Evolutionary conservation across 2,329 filamentous ascomycete species (phyloP).

Genomic region (Talaromyces albobiverticillius): DNA sequence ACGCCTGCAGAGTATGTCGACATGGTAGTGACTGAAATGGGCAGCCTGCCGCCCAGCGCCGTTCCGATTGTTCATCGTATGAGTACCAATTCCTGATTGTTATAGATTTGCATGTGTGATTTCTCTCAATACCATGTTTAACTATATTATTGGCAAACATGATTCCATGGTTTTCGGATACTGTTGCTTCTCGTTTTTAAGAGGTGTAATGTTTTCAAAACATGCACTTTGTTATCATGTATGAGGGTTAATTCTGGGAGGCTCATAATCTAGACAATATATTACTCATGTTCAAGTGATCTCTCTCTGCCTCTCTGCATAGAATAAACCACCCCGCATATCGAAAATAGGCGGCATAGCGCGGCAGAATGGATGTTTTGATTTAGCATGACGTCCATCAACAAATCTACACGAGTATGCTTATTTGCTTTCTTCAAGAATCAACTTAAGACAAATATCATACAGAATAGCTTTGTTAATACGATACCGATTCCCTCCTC

Average conservation of each 20-base stretch:
- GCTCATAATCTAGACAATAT: not conserved
- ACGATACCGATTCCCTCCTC: too few relatives aligned
- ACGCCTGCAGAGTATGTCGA: conserved; percentile 84
- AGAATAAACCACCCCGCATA: not conserved
- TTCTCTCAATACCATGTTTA: not conserved
- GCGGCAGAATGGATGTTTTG: conserved; percentile 13
- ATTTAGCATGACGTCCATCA: too few relatives aligned
- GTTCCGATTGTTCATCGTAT: conserved; percentile 71
- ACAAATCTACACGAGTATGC: too few relatives aligned
- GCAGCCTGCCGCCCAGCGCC: conserved; percentile 78
- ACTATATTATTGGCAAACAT: too few relatives aligned
- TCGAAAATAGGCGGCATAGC: conserved; percentile 1
- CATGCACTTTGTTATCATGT: not conserved
- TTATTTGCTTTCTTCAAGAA: too few relatives aligned
- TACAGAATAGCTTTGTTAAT: too few relatives aligned
- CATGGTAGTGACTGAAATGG: conserved; percentile 88
- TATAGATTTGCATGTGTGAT: not conserved
- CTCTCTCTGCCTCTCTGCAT: not conserved
- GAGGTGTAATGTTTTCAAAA: not conserved
- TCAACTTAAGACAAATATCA: too few relatives aligned
- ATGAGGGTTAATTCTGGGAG: not conserved
- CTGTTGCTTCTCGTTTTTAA: not conserved
- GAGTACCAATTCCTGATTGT: conserved; percentile 42
- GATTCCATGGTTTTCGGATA: not conserved
- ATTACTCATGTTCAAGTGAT: not conserved